Percentiles rank a stretch among this genome's conserved stretches.
phyloP scores from a whole-genome alignment of 306 rosid genomes.

The Quercus parvula region DNA sequence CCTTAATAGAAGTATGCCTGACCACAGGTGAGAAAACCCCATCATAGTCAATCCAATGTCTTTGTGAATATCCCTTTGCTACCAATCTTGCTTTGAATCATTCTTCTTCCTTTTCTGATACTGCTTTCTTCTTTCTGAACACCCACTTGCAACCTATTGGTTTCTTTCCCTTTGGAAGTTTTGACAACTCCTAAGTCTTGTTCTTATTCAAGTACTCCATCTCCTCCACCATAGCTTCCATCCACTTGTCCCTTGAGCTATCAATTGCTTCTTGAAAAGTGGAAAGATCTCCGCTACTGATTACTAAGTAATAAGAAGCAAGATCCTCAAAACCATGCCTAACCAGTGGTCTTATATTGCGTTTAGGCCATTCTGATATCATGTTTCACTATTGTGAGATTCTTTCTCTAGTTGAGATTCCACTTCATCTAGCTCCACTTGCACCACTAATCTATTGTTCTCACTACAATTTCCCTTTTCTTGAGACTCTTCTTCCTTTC shows the following conservation, averaged over 20 bases:
- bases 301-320: not conserved
- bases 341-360: not conserved
- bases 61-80: not conserved
- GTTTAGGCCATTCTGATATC: not conserved
- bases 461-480: too few relatives aligned
- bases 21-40: not conserved
- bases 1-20: not conserved
- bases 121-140: not conserved
- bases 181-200: too few relatives aligned
- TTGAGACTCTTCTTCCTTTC: not conserved
- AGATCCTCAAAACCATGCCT: not conserved
- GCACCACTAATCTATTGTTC: not conserved
- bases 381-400: not conserved
- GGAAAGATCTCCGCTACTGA: too few relatives aligned
- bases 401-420: not conserved
- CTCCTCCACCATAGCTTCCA: too few relatives aligned
- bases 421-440: not conserved
- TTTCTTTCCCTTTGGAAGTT: not conserved
- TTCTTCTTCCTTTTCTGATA: not conserved
- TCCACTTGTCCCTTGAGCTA: too few relatives aligned
- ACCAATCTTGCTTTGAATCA: not conserved
- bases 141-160: not conserved
- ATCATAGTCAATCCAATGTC: not conserved
- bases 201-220: too few relatives aligned
- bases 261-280: too few relatives aligned